Conservation (phyloP, 768 basidiomycete species). For the Calocybe gangraenosa region DNA sequence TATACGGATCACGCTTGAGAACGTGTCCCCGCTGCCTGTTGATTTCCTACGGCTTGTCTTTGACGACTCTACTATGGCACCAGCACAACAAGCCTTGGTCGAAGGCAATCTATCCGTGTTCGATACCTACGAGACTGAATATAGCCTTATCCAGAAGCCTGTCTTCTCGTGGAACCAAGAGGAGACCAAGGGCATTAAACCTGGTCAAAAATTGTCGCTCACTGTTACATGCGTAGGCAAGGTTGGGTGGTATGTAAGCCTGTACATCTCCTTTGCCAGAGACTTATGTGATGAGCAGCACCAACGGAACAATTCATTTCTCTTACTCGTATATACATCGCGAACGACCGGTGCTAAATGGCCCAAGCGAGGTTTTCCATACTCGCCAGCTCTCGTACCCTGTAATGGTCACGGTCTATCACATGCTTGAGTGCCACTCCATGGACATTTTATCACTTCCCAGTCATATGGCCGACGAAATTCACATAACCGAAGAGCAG, state of each 20-base stretch:
- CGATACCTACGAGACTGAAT: conserved; percentile 89
- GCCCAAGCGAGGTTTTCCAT: conserved; percentile 58
- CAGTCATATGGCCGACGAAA: conserved; percentile 15
- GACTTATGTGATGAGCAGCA: conserved; percentile 40
- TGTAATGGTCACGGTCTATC: conserved; percentile 90
- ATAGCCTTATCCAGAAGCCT: conserved; percentile 69
- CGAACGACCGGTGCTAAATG: conserved; percentile 19
- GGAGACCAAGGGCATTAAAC: conserved; percentile 48
- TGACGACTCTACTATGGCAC: conserved; percentile 83
- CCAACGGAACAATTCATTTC: conserved; percentile 72
- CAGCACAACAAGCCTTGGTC: conserved; percentile 69
- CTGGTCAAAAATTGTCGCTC: conserved; percentile 68
- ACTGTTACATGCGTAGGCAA: conserved; percentile 82
- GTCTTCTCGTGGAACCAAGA: conserved; percentile 74
- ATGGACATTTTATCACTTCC: conserved; percentile 79
- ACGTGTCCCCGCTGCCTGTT: conserved; percentile 76
- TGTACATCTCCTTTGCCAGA: background rate
- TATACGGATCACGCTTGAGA: conserved; percentile 86
- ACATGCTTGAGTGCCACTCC: conserved; percentile 83
- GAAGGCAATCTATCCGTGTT: conserved; percentile 80
- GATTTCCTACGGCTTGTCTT: conserved; percentile 86
- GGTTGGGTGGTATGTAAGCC: conserved; percentile 76
- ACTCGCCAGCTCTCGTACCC: conserved; percentile 87
- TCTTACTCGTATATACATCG: conserved; percentile 76
- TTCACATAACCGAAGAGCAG: conserved; percentile 18